Evolutionary conservation across 257 asterid species (phyloP), one percentile per base, ranked within the genome.

Genomic region (Haberlea rhodopensis): DNA sequence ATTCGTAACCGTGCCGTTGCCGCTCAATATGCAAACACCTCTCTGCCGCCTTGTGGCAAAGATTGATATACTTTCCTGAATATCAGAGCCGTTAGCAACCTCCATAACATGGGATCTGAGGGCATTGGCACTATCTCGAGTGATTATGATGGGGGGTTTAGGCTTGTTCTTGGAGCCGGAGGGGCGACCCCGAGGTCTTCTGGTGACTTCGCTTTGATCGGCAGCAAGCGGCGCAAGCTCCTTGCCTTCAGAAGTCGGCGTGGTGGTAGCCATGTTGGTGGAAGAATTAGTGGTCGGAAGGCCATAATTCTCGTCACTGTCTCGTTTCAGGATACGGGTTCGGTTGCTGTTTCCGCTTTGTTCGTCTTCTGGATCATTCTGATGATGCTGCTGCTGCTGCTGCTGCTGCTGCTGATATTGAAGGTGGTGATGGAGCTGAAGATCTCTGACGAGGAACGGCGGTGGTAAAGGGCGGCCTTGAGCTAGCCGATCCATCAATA

Each of bases 401-500:
- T 53, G 77, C 25, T 75, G 81, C 45, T 72, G 78, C 7, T 76
- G 86, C 53, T 64, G 71, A 15, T 82, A 94, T 56, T 74, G 80
- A 63, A 60, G 78, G 63, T 63, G 85, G 58, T 82, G 91, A 79
- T 83, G 95, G 58, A 87, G 84, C 75, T 87, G 96, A 8, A 90
- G 87, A 75, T 86, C 96, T 49, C 95, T 58, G 0, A 75, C 65
- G 76, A 76, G 85, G 24, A 91, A 91, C 23, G 96, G 96, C 21
- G 96, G 98, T 16, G 96, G 96, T 5, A 89, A 76, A 59, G 90
- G 76, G 29, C 91, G 98, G 63, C 95, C 95, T 43, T 87, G 96
- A 58, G 95, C 80, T 37, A 87, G 79, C 65, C 76, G 95, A 82
- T 88, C 98, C 96, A 88, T 91, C 0, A 10, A 58, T 60, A 23